Conservation (phyloP, 441 rosid genomes). For the Gossypium lobatum region DNA sequence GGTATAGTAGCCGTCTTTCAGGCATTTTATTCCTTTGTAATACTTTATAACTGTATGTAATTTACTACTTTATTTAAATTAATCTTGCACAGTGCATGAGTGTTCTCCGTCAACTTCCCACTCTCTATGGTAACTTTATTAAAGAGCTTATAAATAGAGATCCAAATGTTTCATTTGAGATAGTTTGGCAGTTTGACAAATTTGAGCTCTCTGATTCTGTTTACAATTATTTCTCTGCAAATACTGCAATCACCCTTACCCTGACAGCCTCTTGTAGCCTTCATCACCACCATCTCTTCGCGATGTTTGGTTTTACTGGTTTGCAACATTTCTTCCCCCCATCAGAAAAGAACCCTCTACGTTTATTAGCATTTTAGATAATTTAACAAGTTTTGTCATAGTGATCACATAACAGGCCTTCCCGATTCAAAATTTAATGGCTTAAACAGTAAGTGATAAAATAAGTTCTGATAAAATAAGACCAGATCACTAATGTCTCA, state of each 20-base stretch:
- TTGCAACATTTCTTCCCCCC: neutral
- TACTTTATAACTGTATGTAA: neutral
- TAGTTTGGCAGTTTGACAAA: too few species aligned
- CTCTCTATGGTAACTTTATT: too few species aligned
- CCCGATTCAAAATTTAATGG: neutral
- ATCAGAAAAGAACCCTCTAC: neutral
- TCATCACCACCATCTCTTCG: neutral
- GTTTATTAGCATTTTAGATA: neutral
- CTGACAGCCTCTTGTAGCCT: too few species aligned
- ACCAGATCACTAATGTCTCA: neutral
- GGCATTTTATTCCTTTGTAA: too few species aligned
- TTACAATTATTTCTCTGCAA: too few species aligned
- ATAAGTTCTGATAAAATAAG: neutral
- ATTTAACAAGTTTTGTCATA: neutral
- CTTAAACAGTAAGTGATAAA: neutral
- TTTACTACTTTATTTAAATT: too few species aligned
- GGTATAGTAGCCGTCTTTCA: slow-evolving; percentile 24
- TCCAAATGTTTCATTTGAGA: too few species aligned
- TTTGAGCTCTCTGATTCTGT: too few species aligned
- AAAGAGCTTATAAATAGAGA: too few species aligned
- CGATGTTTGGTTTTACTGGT: neutral
- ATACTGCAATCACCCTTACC: too few species aligned
- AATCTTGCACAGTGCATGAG: too few species aligned
- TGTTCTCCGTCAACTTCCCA: too few species aligned
- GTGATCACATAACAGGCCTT: neutral